Evolutionary conservation across 345 rosid species (phyloP), one percentile per base, ranked within the genome.

Genomic region (Brassica juncea): DNA sequence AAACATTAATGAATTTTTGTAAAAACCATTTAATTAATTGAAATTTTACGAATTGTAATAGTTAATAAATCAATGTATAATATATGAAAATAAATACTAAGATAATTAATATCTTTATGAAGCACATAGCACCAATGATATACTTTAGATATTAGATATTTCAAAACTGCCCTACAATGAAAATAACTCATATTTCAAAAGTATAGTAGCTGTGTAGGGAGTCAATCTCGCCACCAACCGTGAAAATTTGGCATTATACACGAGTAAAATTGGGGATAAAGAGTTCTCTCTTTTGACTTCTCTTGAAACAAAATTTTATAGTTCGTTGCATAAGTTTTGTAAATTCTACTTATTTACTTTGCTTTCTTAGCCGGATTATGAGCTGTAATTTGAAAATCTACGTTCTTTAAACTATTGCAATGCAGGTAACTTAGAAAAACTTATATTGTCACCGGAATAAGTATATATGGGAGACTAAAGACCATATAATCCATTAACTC

Each of bases 281-380:
- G 31, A 42, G 72, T 66, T 66, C 54, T 78, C 30, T 14, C 27
- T 25, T 79, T 79, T 79, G 82, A 79, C 82, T 79, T 79, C 15
- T 73, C 54, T 27, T 57, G n/a, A 58, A 42, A 66, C 44, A 62
- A 77, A 31, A 34, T 1, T 47, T 10, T 32, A 2, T 44, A 44
- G 27, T 21, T 74, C 35, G 37, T 32, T 74, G 65, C 37, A 21
- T 39, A 66, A 10, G 2, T 66, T 10, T 21, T 66, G 5, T 21
- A 35, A 2, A 8, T 23, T 21, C 4, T 32, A 23, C 8, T 64
- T 10, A 25, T 31, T n/a, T 8, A 67, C 23, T 67, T 67, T 67
- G 6, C 3, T 49, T 23, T 68, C 11, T 25, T 14, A 42, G 8
- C 58, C 72, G 11, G 37, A 68, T 68, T 68, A 66, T 66, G 52